Evolutionary conservation across 176 grass and related monocot species (phyloP).

Genomic region (Bonia amplexicaulis): DNA sequence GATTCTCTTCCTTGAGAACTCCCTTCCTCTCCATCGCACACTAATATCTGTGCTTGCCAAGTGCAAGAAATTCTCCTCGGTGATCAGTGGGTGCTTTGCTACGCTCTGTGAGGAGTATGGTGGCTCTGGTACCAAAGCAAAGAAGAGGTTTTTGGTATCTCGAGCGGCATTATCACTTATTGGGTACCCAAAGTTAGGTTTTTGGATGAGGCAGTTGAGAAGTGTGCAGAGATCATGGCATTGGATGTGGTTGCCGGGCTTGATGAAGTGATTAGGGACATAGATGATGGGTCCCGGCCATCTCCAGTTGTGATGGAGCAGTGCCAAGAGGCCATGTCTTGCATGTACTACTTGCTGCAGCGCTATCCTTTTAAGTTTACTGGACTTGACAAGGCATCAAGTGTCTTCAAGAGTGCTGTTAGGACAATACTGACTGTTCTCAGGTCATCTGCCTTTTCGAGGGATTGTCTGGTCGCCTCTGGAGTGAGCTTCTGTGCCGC

Average conservation of each 20-base stretch:
- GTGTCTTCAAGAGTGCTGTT: conserved; percentile 53
- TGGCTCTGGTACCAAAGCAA: conserved; percentile 53
- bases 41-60: conserved; percentile 80
- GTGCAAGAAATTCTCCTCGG: conserved; percentile 46
- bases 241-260: conserved; percentile 73
- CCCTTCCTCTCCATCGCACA: conserved; percentile 70
- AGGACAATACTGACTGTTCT: conserved; percentile 79
- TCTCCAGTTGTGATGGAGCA: conserved; percentile 95
- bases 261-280: conserved; percentile 54
- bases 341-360: conserved; percentile 97
- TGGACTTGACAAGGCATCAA: conserved; percentile 47
- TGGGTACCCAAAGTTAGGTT: conserved; percentile 87
- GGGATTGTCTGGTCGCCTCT: conserved; percentile 93
- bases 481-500: conserved; percentile 92
- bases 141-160: conserved; percentile 72
- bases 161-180: conserved; percentile 76
- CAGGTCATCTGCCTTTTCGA: conserved; percentile 77
- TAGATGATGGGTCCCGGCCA: conserved; percentile 55
- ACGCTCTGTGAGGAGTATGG: conserved; percentile 71
- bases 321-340: conserved; percentile 97
- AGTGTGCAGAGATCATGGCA: conserved; percentile 59
- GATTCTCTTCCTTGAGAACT: conserved; percentile 92
- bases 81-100: conserved; percentile 61
- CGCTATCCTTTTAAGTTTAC: conserved; percentile 67
- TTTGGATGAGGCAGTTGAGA: conserved; percentile 72